phyloP scores from a whole-genome alignment of 129 eudicot species.

The Apium graveolens region DNA sequence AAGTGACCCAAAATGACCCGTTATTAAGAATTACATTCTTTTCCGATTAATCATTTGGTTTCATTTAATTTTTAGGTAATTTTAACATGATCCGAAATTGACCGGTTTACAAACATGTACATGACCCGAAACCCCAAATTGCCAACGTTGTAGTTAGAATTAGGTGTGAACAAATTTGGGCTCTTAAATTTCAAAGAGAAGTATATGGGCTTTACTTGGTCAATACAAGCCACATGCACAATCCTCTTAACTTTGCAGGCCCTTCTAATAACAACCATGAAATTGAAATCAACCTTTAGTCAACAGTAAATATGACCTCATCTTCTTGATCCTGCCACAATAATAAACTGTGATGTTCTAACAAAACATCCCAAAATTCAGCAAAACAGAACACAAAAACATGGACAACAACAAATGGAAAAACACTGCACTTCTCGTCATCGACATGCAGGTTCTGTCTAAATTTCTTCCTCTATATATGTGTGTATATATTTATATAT shows the following conservation, averaged over 20 bases:
- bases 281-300: not conserved
- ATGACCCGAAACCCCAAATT: too few relatives aligned
- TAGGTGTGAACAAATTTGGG: not conserved
- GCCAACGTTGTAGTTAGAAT: too few relatives aligned
- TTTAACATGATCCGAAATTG: too few relatives aligned
- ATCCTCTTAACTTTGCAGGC: not conserved
- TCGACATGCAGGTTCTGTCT: constrained; percentile 76
- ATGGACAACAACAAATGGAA: constrained; percentile 23
- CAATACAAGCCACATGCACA: not conserved
- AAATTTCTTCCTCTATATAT: not conserved
- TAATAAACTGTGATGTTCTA: not conserved
- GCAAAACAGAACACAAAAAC: not conserved
- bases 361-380: not conserved
- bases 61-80: too few relatives aligned
- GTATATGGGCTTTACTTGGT: not conserved
- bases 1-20: too few relatives aligned
- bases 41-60: too few relatives aligned
- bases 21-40: too few relatives aligned
- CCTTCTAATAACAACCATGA: not conserved
- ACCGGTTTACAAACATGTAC: too few relatives aligned
- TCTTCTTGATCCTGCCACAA: not conserved
- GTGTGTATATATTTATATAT: not conserved
- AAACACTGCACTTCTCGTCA: constrained; percentile 69
- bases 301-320: not conserved
- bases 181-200: not conserved